These are phyloP conservation scores for Pythium angustatum DNA, from an alignment of 352 stramenopile species.

Conservation along the genomic window DNA sequence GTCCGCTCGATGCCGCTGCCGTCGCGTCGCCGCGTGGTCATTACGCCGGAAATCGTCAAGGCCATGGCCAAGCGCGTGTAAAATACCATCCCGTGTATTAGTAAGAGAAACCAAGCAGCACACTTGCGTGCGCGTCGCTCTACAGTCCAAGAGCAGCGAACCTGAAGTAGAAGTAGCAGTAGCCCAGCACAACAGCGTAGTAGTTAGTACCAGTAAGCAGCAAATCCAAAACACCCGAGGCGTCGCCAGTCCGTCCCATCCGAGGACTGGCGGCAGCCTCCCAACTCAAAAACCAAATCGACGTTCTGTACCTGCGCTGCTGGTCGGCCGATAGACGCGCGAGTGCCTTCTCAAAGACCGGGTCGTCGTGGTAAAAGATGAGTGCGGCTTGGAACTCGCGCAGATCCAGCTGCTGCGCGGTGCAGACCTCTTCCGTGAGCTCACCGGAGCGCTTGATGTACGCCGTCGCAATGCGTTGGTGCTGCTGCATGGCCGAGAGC, in stretches of 20 bases:
- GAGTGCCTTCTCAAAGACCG: constrained; percentile 59
- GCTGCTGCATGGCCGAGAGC: constrained; percentile 42
- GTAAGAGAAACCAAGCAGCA: constrained; percentile 4
- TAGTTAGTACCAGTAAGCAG: constrained; percentile 24
- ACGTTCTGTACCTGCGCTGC: constrained; percentile 51
- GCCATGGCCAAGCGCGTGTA: constrained; percentile 32
- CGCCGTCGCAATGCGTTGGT: constrained; percentile 53
- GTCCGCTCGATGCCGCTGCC: too few relatives aligned
- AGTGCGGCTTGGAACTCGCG: constrained; percentile 71
- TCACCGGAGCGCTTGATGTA: constrained; percentile 70
- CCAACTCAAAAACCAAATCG: constrained; percentile 2
- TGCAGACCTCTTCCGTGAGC: constrained; percentile 57
- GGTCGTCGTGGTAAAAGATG: constrained; percentile 79
- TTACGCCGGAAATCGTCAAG: constrained; percentile 28
- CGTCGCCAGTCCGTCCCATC: constrained; percentile 16
- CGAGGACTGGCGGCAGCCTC: background rate
- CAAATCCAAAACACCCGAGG: constrained; percentile 9
- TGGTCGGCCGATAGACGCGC: constrained; percentile 64
- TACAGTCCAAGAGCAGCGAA: constrained; percentile 23
- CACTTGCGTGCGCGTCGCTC: background rate
- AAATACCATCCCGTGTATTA: constrained; percentile 22
- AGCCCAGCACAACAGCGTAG: constrained; percentile 7
- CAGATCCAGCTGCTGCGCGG: constrained; percentile 55
- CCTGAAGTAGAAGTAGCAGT: constrained; percentile 13
- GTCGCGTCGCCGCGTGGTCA: constrained; percentile 11